phyloP scores from a whole-genome alignment of 306 rosid species.

The Casuarina glauca region DNA sequence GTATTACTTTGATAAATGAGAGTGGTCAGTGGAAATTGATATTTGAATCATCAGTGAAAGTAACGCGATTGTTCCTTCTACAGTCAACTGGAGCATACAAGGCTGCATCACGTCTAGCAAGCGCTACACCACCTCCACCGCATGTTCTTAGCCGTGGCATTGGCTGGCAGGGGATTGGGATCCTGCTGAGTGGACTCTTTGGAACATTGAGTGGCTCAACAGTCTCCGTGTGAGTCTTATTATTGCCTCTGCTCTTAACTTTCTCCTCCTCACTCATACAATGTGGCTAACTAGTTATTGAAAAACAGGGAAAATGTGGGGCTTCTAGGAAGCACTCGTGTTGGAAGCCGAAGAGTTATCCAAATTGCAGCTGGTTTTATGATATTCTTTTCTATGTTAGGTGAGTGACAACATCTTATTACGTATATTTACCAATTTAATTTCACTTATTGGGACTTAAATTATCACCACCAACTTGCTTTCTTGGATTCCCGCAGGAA shows the following conservation, averaged over 20 bases:
- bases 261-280: constrained; percentile 9
- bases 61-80: constrained; percentile 12
- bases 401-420: constrained; percentile 35
- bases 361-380: constrained; percentile 98
- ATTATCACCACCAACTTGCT: constrained; percentile 4
- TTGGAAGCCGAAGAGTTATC: constrained; percentile 95
- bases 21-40: no score
- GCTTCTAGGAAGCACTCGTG: constrained; percentile 96
- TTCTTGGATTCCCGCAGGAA: constrained; percentile 56
- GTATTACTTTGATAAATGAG: not conserved
- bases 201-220: constrained; percentile 88
- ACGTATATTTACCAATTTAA: not conserved
- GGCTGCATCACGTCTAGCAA: constrained; percentile 94
- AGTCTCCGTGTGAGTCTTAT: constrained; percentile 74
- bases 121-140: constrained; percentile 98
- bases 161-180: constrained; percentile 98
- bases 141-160: constrained; percentile 98
- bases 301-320: constrained; percentile 88
- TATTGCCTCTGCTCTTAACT: constrained; percentile 3
- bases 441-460: not conserved
- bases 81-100: constrained; percentile 98
- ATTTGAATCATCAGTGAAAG: constrained; percentile 1
- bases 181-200: constrained; percentile 85
- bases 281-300: constrained; percentile 15
- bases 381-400: constrained; percentile 95